A percentile compares a stretch with the other conserved stretches of the same genome.
These are phyloP conservation scores for Elaeis guineensis DNA, from an alignment of 176 grass and related monocot genomes.

Conservation along the genomic window DNA sequence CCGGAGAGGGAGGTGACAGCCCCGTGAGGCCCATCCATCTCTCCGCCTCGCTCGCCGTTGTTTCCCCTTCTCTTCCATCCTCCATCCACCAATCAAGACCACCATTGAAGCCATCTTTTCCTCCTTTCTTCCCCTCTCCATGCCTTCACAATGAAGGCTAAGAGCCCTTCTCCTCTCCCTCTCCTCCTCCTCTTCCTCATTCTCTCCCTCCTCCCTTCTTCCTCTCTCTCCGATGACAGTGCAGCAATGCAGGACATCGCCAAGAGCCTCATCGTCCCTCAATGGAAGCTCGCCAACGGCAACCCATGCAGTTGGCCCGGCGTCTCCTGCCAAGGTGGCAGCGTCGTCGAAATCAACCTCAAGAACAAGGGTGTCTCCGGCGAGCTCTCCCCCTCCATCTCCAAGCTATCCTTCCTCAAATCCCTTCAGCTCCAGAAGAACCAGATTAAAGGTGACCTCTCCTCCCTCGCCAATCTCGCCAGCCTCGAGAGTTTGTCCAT, in stretches of 20 bases:
- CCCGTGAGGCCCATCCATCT: too few relatives aligned
- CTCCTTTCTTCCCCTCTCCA: slow-evolving; percentile 9
- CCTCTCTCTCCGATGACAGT: slow-evolving; percentile 36
- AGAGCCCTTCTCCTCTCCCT: slow-evolving; percentile 9
- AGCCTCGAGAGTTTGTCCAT: slow-evolving; percentile 38
- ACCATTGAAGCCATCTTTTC: not conserved
- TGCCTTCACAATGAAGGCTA: slow-evolving; percentile 41
- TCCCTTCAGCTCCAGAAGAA: slow-evolving; percentile 59
- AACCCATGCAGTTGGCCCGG: slow-evolving; percentile 33
- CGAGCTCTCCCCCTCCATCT: slow-evolving; percentile 36
- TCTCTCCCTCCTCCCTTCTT: not conserved
- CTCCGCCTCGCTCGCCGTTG: too few relatives aligned
- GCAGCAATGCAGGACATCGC: slow-evolving; percentile 46
- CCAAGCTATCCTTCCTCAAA: slow-evolving; percentile 42
- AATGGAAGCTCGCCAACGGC: slow-evolving; percentile 21
- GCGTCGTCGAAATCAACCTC: slow-evolving; percentile 58
- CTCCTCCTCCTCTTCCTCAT: not conserved
- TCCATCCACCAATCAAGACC: too few relatives aligned
- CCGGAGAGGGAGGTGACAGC: too few relatives aligned
- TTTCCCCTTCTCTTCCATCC: too few relatives aligned
- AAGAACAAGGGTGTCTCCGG: slow-evolving; percentile 26
- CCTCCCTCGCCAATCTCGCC: slow-evolving; percentile 38
- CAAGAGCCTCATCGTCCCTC: slow-evolving; percentile 32
- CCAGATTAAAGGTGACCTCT: slow-evolving; percentile 33
- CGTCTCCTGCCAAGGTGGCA: slow-evolving; percentile 25